Evolutionary conservation across 768 basidiomycete species (phyloP).

Genomic region (Peribolospora baueri): DNA sequence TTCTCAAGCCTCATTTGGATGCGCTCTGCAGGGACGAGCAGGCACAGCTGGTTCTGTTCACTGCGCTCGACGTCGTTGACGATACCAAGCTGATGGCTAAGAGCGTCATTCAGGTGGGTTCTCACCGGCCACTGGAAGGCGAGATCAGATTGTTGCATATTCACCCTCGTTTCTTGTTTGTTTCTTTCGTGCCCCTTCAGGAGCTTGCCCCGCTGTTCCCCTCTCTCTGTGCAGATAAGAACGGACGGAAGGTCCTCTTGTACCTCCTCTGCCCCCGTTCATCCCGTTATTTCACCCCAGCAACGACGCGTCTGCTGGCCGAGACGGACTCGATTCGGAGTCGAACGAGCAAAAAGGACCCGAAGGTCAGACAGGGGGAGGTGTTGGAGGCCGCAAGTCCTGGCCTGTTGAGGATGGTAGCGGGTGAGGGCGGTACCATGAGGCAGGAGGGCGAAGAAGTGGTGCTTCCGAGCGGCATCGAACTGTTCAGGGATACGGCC

Average conservation of each 20-base stretch:
- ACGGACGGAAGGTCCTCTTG: constrained; percentile 51
- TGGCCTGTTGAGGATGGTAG: too few species aligned
- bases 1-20: constrained; percentile 66
- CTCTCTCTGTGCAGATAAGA: constrained; percentile 20
- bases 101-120: too few species aligned
- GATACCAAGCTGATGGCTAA: too few species aligned
- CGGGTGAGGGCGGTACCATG: too few species aligned
- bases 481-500: too few species aligned
- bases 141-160: constrained; percentile 20
- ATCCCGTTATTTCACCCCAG: constrained; percentile 67
- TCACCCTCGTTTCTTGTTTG: background rate
- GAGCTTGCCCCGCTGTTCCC: constrained; percentile 30
- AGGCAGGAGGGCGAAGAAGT: too few species aligned
- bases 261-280: constrained; percentile 63
- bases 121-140: too few species aligned
- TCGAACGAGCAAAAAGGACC: constrained; percentile 65
- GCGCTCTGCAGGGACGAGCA: constrained; percentile 73
- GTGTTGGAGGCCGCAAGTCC: too few species aligned
- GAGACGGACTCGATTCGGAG: constrained; percentile 46
- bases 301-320: constrained; percentile 42
- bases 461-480: too few species aligned
- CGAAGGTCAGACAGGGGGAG: constrained; percentile 9
- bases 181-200: background rate
- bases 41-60: constrained; percentile 70
- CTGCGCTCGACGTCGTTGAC: constrained; percentile 75